These are phyloP conservation scores for Monosporascus ibericus DNA, from an alignment of 2,329 filamentous ascomycete species.

Conservation along the genomic window DNA sequence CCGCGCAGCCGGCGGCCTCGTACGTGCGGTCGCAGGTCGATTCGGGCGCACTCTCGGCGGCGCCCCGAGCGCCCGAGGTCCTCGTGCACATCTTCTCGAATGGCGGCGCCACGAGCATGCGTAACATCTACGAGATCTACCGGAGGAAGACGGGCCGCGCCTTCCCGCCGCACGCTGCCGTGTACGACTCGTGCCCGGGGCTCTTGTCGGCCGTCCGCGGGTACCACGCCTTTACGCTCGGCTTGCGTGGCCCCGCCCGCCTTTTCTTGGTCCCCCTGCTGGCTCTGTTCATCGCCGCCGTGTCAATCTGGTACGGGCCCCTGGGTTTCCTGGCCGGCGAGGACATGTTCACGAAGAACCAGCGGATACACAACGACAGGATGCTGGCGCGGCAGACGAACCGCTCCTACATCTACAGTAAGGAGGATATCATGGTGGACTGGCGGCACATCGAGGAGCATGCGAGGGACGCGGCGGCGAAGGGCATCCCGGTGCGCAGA, in stretches of 20 bases:
- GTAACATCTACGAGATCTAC: slow-evolving; percentile 31
- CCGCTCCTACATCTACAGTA: slow-evolving; percentile 47
- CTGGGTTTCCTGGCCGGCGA: slow-evolving; percentile 25
- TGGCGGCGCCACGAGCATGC: slow-evolving; percentile 39
- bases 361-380: slow-evolving; percentile 30
- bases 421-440: slow-evolving; percentile 40
- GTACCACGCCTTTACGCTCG: slow-evolving; percentile 33
- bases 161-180: slow-evolving; percentile 36
- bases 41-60: slow-evolving; percentile 12
- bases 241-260: slow-evolving; percentile 27
- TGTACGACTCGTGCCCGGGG: slow-evolving; percentile 45
- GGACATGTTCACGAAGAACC: slow-evolving; percentile 27
- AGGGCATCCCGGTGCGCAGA: slow-evolving; percentile 34
- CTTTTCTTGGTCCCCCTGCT: slow-evolving; percentile 27
- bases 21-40: slow-evolving; percentile 29
- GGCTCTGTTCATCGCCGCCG: slow-evolving; percentile 24
- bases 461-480: slow-evolving; percentile 32
- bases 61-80: slow-evolving; percentile 25
- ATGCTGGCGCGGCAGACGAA: slow-evolving; percentile 32
- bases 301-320: slow-evolving; percentile 26
- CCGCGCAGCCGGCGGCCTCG: slow-evolving; percentile 33
- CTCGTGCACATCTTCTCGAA: slow-evolving; percentile 48
- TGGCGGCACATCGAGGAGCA: slow-evolving; percentile 43
- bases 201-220: slow-evolving; percentile 32
- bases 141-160: slow-evolving; percentile 16